phyloP scores from a whole-genome alignment of 1,139 yeast species.

The Nadsonia starkeyi-henricii region DNA sequence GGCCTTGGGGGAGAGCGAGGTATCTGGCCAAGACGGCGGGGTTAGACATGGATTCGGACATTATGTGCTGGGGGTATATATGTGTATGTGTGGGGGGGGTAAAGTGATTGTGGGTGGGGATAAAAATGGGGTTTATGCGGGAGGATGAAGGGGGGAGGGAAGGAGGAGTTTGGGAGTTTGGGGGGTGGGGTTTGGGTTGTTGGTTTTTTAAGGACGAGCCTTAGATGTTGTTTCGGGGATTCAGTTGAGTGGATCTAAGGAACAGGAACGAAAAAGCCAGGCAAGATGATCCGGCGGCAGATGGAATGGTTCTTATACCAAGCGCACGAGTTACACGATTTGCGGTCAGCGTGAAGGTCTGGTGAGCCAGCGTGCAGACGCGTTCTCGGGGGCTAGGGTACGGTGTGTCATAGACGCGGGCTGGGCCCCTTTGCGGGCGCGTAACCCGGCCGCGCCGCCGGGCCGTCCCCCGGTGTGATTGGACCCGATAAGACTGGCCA shows the following conservation, averaged over 20 bases:
- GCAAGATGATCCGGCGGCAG: neutral
- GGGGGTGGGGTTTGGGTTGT: neutral
- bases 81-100: neutral
- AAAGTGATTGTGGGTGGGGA: no score
- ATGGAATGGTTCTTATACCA: neutral
- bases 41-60: neutral
- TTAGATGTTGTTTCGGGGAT: neutral
- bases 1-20: slow-evolving; percentile 70
- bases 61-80: neutral
- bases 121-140: neutral
- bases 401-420: neutral
- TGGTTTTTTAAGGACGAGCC: neutral
- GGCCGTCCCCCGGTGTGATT: neutral
- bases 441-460: neutral
- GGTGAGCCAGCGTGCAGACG: no score
- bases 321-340: neutral
- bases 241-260: neutral
- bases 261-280: neutral
- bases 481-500: neutral
- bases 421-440: no score
- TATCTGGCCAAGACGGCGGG: slow-evolving; percentile 34
- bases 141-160: neutral
- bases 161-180: neutral
- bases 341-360: neutral
- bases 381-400: neutral